These are phyloP conservation scores for Conoideocrella luteorostrata DNA, from an alignment of 2,329 filamentous ascomycete genomes.

Conservation along the genomic window DNA sequence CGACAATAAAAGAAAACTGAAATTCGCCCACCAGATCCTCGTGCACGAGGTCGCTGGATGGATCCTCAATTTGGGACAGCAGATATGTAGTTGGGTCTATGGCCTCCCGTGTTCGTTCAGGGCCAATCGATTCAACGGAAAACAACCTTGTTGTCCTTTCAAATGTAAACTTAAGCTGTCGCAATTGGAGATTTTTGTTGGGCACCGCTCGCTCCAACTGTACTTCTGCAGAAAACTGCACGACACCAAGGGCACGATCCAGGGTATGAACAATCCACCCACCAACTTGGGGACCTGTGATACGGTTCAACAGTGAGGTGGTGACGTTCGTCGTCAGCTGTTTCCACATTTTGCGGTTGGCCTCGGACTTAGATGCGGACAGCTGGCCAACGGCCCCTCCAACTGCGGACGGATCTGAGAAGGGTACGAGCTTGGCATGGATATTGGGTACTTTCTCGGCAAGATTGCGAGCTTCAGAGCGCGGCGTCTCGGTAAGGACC, in stretches of 20 bases:
- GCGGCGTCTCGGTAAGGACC: constrained; percentile 41
- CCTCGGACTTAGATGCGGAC: constrained; percentile 14
- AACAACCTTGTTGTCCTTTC: constrained; percentile 35
- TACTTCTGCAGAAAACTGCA: constrained; percentile 29
- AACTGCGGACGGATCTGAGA: constrained; percentile 29
- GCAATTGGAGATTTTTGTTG: constrained; percentile 24
- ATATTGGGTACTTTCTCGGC: constrained; percentile 32
- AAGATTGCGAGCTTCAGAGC: constrained; percentile 39
- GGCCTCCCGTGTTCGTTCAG: constrained; percentile 36
- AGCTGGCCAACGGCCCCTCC: constrained; percentile 13
- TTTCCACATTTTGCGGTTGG: constrained; percentile 40
- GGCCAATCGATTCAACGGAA: constrained; percentile 29
- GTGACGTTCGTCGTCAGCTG: constrained; percentile 45
- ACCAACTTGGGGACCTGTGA: constrained; percentile 35
- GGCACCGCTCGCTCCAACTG: constrained; percentile 34
- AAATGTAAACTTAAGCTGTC: constrained; percentile 44
- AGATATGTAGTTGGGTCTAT: constrained; percentile 45
- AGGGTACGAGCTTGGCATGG: constrained; percentile 38
- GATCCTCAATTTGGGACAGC: constrained; percentile 28
- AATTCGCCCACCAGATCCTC: constrained; percentile 51
- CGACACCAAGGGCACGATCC: constrained; percentile 42
- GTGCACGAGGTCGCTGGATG: constrained; percentile 19
- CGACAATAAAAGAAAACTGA: constrained; percentile 53
- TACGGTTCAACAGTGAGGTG: constrained; percentile 35
- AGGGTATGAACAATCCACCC: constrained; percentile 49